Conservation (phyloP, 2,329 filamentous ascomycete genomes). For the Didymella pinodella region DNA sequence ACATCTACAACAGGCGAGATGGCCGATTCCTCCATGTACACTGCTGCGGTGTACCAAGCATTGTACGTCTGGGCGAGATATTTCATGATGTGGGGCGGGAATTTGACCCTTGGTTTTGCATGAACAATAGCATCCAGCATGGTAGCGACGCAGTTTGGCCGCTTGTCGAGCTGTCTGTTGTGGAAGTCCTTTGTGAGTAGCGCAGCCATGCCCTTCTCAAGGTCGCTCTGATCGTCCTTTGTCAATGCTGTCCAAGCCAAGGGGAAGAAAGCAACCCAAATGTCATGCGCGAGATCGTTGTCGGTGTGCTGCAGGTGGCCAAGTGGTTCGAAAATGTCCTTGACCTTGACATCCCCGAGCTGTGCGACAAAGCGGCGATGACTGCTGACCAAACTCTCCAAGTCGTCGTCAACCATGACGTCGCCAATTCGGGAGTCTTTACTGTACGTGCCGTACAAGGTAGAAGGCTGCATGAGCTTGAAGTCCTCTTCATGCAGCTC, state of each 20-base stretch:
- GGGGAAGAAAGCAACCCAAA: slow-evolving; percentile 92
- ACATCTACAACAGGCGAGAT: slow-evolving; percentile 87
- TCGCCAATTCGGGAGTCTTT: slow-evolving; percentile 71
- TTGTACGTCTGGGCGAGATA: slow-evolving; percentile 94
- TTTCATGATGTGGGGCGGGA: slow-evolving; percentile 95
- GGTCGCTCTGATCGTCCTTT: slow-evolving; percentile 86
- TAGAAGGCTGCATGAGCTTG: slow-evolving; percentile 75
- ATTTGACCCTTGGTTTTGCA: slow-evolving; percentile 85
- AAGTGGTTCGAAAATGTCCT: slow-evolving; percentile 88
- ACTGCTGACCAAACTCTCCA: slow-evolving; percentile 78
- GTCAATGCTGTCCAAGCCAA: slow-evolving; percentile 90
- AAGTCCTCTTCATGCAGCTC: slow-evolving; percentile 87
- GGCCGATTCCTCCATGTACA: slow-evolving; percentile 87
- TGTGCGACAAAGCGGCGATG: slow-evolving; percentile 87
- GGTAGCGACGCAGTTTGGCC: slow-evolving; percentile 94
- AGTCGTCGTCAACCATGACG: slow-evolving; percentile 80
- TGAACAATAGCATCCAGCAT: slow-evolving; percentile 87
- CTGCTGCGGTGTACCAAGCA: slow-evolving; percentile 94
- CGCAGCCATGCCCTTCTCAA: slow-evolving; percentile 89
- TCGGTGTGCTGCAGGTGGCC: slow-evolving; percentile 93
- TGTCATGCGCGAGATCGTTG: slow-evolving; percentile 78
- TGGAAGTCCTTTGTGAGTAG: slow-evolving; percentile 96
- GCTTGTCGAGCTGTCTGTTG: slow-evolving; percentile 88
- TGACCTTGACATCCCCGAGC: slow-evolving; percentile 83
- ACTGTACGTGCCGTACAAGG: slow-evolving; percentile 75